phyloP scores from a whole-genome alignment of 2,329 filamentous ascomycete genomes.

The Sclerotinia glacialis region DNA sequence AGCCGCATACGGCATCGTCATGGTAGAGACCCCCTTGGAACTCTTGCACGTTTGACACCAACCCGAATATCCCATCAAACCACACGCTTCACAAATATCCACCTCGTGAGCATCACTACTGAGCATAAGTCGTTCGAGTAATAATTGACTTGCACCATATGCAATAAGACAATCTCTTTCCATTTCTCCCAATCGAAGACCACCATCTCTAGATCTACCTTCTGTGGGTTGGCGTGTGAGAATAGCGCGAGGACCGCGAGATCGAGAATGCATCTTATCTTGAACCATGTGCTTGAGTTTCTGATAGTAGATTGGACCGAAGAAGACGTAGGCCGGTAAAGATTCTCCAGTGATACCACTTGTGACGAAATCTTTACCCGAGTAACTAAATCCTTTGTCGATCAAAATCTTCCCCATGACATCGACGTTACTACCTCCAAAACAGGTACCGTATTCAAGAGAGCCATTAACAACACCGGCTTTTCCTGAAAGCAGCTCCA shows the following conservation, averaged over 20 bases:
- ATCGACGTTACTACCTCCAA: conserved; percentile 79
- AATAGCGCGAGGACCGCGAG: conserved; percentile 84
- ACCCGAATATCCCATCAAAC: conserved; percentile 90
- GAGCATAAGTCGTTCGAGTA: conserved; percentile 92
- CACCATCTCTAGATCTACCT: conserved; percentile 88
- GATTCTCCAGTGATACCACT: conserved; percentile 93
- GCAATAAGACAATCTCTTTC: conserved; percentile 97
- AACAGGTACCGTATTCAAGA: conserved; percentile 86
- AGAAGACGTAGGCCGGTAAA: conserved; percentile 94
- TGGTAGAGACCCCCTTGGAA: conserved; percentile 78
- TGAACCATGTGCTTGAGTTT: conserved; percentile 99
- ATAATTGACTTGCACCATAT: conserved; percentile 88
- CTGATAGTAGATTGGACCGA: conserved; percentile 98
- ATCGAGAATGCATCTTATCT: conserved; percentile 98
- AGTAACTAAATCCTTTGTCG: conserved; percentile 88
- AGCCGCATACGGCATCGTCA: conserved; percentile 96
- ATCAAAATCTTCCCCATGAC: conserved; percentile 86
- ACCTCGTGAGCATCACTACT: conserved; percentile 87
- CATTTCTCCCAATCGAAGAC: conserved; percentile 94
- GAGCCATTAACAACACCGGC: conserved; percentile 82
- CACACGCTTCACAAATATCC: conserved; percentile 91
- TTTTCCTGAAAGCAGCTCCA: conserved; percentile 92
- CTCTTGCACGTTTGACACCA: conserved; percentile 93
- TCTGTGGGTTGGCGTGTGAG: conserved; percentile 95
- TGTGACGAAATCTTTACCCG: conserved; percentile 95